Conservation (phyloP, 345 rosid species). For the Excoecaria cochinchinensis region DNA sequence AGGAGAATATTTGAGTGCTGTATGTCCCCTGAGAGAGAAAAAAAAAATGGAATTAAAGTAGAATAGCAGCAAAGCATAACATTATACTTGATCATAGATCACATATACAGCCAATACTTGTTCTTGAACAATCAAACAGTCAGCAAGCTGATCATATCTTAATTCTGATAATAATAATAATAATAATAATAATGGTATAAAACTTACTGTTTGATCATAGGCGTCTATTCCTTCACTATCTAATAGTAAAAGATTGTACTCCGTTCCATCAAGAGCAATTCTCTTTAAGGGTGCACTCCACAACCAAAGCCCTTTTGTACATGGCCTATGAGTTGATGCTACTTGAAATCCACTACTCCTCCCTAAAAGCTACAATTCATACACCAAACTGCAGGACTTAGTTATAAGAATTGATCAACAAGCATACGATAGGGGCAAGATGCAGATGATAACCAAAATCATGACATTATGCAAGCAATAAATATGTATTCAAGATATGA, state of each 20-base stretch:
- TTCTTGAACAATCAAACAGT: no score
- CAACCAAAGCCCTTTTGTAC: constrained; percentile 98
- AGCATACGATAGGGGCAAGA: neutral
- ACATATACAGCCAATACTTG: no score
- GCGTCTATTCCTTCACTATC: constrained; percentile 99
- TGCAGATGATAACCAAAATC: neutral
- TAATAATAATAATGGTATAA: neutral
- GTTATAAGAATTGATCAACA: neutral
- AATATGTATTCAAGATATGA: neutral
- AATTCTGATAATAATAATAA: no score
- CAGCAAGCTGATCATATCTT: no score
- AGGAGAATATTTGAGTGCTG: constrained; percentile 96
- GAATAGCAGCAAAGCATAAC: neutral
- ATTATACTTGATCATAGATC: neutral
- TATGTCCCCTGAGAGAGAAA: constrained; percentile 75
- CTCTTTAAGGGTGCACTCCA: constrained; percentile 95
- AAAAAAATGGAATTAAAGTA: neutral
- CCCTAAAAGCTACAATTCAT: constrained; percentile 76
- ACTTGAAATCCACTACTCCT: constrained; percentile 98
- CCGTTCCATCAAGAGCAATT: constrained; percentile 90
- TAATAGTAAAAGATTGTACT: constrained; percentile 81
- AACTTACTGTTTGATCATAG: constrained; percentile 89
- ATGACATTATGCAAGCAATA: neutral
- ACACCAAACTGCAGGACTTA: constrained; percentile 2
- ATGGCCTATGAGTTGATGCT: constrained; percentile 92